A percentile compares a stretch with the other conserved stretches of the same genome.
Evolutionary conservation across 164 flowering plant species (phyloP).

Genomic region (Litsea cubeba): DNA sequence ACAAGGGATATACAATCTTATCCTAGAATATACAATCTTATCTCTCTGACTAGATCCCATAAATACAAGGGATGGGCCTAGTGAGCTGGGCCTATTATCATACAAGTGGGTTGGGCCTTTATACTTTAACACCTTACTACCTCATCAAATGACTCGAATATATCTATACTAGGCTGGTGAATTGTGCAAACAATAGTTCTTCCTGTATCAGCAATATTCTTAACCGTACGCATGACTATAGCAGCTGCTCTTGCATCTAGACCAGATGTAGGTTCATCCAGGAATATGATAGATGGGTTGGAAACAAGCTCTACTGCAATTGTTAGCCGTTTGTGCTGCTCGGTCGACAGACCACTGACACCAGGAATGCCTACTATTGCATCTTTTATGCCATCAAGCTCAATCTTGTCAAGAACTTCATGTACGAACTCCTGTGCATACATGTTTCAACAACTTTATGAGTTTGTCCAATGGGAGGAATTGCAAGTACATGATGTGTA

Average conservation of each 20-base stretch:
- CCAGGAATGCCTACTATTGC: conserved; percentile 69
- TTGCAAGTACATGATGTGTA: too few relatives aligned
- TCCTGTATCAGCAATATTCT: conserved; percentile 54
- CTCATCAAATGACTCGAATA: conserved; percentile 87
- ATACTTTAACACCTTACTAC: too few relatives aligned
- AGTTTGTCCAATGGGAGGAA: too few relatives aligned
- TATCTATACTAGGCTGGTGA: conserved; percentile 70
- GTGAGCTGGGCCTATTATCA: too few relatives aligned
- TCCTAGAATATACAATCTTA: too few relatives aligned
- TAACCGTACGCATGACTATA: conserved; percentile 75
- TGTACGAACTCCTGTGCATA: conserved; percentile 47
- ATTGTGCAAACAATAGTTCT: conserved; percentile 67
- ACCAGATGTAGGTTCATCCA: conserved; percentile 88
- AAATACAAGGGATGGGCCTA: too few relatives aligned
- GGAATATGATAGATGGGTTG: conserved; percentile 72
- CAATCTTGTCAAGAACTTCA: conserved; percentile 70
- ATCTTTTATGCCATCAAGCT: conserved; percentile 63
- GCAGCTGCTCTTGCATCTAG: conserved; percentile 90
- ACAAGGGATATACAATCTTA: too few relatives aligned
- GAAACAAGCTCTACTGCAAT: conserved; percentile 86
- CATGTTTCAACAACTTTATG: too few relatives aligned
- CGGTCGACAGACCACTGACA: conserved; percentile 67
- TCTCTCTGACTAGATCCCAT: too few relatives aligned
- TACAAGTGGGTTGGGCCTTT: too few relatives aligned
- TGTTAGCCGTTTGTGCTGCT: conserved; percentile 76